Conservation (phyloP, 2,329 filamentous ascomycete species). For the Pezicula rhizophila region DNA sequence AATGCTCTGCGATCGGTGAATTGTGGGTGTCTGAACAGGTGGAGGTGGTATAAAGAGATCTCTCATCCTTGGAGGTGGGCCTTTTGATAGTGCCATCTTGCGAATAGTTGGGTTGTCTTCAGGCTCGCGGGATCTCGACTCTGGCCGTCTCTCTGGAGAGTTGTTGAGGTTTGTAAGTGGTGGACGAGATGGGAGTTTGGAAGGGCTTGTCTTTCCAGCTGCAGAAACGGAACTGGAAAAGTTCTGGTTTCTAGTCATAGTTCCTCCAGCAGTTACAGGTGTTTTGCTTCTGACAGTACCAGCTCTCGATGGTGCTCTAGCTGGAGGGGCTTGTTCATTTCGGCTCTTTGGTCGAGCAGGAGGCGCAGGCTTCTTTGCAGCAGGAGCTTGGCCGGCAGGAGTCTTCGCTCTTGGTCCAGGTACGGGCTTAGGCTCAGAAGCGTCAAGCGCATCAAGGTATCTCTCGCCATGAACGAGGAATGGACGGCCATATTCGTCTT, state of each 20-base stretch:
- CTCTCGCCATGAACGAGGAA: slow-evolving; percentile 90
- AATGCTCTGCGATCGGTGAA: slow-evolving; percentile 43
- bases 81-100: slow-evolving; percentile 51
- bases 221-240: slow-evolving; percentile 16
- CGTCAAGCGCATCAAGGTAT: slow-evolving; percentile 81
- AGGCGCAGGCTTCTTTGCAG: slow-evolving; percentile 23
- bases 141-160: slow-evolving; percentile 65
- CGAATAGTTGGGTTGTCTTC: slow-evolving; percentile 30
- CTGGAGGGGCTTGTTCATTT: slow-evolving; percentile 18
- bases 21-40: slow-evolving; percentile 44
- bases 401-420: slow-evolving; percentile 69
- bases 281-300: slow-evolving; percentile 39
- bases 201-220: slow-evolving; percentile 43
- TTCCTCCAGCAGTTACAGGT: slow-evolving; percentile 40
- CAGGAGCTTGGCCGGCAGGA: slow-evolving; percentile 55
- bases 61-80: slow-evolving; percentile 88
- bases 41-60: slow-evolving; percentile 59
- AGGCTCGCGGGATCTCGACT: slow-evolving; percentile 14
- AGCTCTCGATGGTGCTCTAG: slow-evolving; percentile 12
- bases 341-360: slow-evolving; percentile 23
- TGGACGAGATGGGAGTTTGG: slow-evolving; percentile 63
- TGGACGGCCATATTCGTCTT: slow-evolving; percentile 87
- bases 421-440: slow-evolving; percentile 49
- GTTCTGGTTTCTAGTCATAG: slow-evolving; percentile 14
- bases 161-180: slow-evolving; percentile 69